Evolutionary conservation across 2,329 filamentous ascomycete species (phyloP).

Genomic region (Paracoccidioides brasiliensis): DNA sequence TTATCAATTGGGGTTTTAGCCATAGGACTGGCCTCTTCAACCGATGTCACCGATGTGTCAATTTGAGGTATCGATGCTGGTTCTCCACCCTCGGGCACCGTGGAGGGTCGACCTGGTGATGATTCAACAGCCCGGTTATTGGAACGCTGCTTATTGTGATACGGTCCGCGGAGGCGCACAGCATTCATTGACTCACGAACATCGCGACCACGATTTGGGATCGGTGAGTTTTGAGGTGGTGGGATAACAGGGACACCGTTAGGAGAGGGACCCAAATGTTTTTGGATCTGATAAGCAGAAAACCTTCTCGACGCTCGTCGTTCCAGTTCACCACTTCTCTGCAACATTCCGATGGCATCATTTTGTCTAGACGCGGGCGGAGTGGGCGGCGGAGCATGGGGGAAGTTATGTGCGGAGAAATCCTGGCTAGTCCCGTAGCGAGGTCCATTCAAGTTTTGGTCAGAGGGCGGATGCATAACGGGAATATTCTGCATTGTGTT

Average conservation of each 20-base stretch:
- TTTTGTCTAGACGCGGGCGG: slow-evolving; percentile 73
- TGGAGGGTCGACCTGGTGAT: slow-evolving; percentile 45
- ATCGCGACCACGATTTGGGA: slow-evolving; percentile 72
- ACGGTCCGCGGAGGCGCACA: slow-evolving; percentile 31
- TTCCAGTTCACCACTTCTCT: slow-evolving; percentile 84
- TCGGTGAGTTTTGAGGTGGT: slow-evolving; percentile 59
- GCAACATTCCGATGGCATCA: slow-evolving; percentile 79
- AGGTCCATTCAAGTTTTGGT: slow-evolving; percentile 18
- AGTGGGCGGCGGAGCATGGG: slow-evolving; percentile 57
- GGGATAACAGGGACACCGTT: slow-evolving; percentile 80
- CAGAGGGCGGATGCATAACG: slow-evolving; percentile 54
- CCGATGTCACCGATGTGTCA: slow-evolving; percentile 16
- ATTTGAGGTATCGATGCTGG: slow-evolving; percentile 24
- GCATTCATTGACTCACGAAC: slow-evolving; percentile 66
- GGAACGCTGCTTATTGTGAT: slow-evolving; percentile 40
- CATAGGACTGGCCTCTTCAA: slow-evolving; percentile 32
- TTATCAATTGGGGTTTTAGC: slow-evolving; percentile 56
- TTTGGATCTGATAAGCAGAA: slow-evolving; percentile 92
- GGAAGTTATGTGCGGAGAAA: slow-evolving; percentile 13
- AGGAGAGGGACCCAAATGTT: slow-evolving; percentile 69
- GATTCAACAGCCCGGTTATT: slow-evolving; percentile 42
- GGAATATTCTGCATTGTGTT: slow-evolving; percentile 63
- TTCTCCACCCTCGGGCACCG: slow-evolving; percentile 13
- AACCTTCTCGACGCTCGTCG: slow-evolving; percentile 84
- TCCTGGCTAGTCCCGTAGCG: slow-evolving; percentile 14